phyloP scores from a whole-genome alignment of 2,329 filamentous ascomycete species.

The Septoria linicola region DNA sequence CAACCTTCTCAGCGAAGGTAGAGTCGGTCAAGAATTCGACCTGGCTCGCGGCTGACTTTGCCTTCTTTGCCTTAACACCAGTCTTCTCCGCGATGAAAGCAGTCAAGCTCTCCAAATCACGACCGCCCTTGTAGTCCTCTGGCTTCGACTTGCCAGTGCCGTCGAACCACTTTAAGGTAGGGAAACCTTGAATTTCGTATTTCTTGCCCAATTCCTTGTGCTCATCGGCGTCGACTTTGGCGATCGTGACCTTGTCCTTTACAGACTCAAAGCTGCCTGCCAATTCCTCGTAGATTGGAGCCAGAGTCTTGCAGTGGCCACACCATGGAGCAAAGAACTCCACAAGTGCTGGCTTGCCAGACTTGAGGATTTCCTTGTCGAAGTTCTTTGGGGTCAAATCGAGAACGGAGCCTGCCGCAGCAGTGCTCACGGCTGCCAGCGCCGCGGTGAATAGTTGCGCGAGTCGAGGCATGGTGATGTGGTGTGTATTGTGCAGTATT shows the following conservation, averaged over 20 bases:
- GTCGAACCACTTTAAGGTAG: slow-evolving; percentile 96
- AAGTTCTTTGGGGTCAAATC: slow-evolving; percentile 91
- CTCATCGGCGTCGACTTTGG: slow-evolving; percentile 92
- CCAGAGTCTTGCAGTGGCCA: slow-evolving; percentile 97
- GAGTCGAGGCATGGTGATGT: slow-evolving; percentile 46
- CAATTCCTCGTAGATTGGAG: slow-evolving; percentile 91
- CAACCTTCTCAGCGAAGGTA: slow-evolving; percentile 74
- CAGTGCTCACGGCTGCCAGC: slow-evolving; percentile 51
- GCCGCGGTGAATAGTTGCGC: slow-evolving; percentile 48
- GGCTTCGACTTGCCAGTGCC: slow-evolving; percentile 80
- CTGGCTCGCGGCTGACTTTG: slow-evolving; percentile 68
- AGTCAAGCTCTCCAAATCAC: slow-evolving; percentile 81
- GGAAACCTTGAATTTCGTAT: slow-evolving; percentile 91
- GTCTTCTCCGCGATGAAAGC: slow-evolving; percentile 85
- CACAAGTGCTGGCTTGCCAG: slow-evolving; percentile 90
- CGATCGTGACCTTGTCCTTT: slow-evolving; percentile 77
- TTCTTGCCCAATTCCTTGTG: slow-evolving; percentile 80
- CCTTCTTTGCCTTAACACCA: slow-evolving; percentile 74
- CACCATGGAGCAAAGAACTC: slow-evolving; percentile 99
- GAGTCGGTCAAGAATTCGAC: slow-evolving; percentile 78
- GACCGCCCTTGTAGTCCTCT: slow-evolving; percentile 78
- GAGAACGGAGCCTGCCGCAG: slow-evolving; percentile 78
- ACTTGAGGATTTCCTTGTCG: slow-evolving; percentile 82
- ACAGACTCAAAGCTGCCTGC: slow-evolving; percentile 70
- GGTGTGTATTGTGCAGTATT: background rate